Evolutionary conservation across 1,139 yeast species (phyloP).

Genomic region (Protomyces macrosporus): DNA sequence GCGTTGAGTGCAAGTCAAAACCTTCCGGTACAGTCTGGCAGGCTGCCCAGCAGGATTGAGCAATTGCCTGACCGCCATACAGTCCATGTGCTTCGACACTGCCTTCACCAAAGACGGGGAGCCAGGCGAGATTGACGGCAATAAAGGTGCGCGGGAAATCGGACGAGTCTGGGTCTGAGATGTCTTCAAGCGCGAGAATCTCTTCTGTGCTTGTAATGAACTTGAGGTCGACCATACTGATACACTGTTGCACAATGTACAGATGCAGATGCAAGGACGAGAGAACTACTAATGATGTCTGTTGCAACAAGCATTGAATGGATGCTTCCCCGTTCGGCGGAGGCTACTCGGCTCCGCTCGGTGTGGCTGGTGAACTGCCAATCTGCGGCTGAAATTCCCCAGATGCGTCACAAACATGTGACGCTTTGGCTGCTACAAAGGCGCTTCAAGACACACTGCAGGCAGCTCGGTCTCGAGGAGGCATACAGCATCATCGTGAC

Average conservation of each 20-base stretch:
- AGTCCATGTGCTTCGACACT: slow-evolving; percentile 20
- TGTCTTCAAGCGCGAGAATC: slow-evolving; percentile 15
- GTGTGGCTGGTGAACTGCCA: neutral
- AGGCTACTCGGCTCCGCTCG: neutral
- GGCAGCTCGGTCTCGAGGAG: no score
- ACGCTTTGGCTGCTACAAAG: no score
- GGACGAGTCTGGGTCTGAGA: slow-evolving; percentile 17
- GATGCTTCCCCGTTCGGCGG: no score
- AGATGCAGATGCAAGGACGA: no score
- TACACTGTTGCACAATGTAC: no score
- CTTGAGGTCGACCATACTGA: neutral
- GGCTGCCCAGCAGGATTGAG: slow-evolving; percentile 23
- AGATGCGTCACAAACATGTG: no score
- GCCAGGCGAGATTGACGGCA: slow-evolving; percentile 19
- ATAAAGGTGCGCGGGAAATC: slow-evolving; percentile 17
- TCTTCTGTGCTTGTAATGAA: slow-evolving; percentile 3
- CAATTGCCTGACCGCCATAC: slow-evolving; percentile 23
- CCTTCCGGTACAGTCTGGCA: slow-evolving; percentile 23
- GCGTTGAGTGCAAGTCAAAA: slow-evolving; percentile 22
- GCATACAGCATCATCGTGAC: no score
- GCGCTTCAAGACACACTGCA: no score
- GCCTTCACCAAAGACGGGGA: slow-evolving; percentile 15
- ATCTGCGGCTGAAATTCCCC: no score
- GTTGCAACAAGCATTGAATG: no score
- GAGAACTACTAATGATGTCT: no score